Evolutionary conservation across 1,139 yeast species (phyloP), one percentile per base, ranked within the genome.

Genomic region (Kodamaea derodonti): DNA sequence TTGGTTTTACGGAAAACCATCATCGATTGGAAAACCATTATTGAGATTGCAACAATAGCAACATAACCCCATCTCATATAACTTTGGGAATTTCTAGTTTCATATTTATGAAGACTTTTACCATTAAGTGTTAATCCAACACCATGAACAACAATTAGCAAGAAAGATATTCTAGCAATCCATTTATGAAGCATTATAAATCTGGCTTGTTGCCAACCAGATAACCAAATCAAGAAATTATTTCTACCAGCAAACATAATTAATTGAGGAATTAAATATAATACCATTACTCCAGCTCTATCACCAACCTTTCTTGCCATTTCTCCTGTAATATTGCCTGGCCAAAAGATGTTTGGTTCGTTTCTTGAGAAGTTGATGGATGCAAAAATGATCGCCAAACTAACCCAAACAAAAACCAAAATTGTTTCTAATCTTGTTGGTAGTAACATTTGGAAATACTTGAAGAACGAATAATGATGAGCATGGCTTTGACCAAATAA

Each of bases 101-200:
- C 45, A 42, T 58, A 66, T 36, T 64, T 65, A 4, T 65, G 66
- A 29, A 55, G 29, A 23, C 56, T 62, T 30, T 46, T 52, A 45
- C 65, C 69, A 42, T 61, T 62, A 41, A 39, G 53, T 13, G 68
- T 63, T 64, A 66, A 59, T 14, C 80, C 75, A 20, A 72, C 68
- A 11, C 76, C 66, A 48, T 82, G 88, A 18, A 68, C 46, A 9
- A 74, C 60, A 29, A 52, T 27, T 41, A 64, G 54, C 8, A 62
- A 16, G 20, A 64, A 47, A 38, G 64, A 51, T 2, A 62, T 44
- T 55, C 92, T 69, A 2, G 80, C 76, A 5, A 77, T 50, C 82
- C 85, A 80, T 48, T 80, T 76, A 57, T 84, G 94, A 52, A 78
- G 70, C 15, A 73, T 62, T 38, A 79, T 62, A 51, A 82, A 81